Base-by-base conservation (phyloP, 2,329 filamentous ascomycete genomes). In the Daldinia eschscholtzii region DNA sequence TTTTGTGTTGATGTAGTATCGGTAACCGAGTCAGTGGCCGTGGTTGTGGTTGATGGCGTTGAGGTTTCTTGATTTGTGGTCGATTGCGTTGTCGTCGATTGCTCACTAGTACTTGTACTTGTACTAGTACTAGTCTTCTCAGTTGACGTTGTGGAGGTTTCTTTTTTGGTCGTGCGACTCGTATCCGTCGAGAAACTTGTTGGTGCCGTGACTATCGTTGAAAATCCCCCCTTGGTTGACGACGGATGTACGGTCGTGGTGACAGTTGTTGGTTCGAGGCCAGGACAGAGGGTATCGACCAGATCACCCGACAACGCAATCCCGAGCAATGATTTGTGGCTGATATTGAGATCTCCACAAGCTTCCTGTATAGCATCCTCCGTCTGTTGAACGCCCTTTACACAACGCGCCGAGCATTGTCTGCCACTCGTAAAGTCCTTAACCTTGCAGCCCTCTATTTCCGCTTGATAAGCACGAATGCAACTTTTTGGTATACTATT, bases 331-430 rank as follows among this genome's bases (percentile, higher is more conserved):
- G 75, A 76, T 28, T 42, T 62, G 5, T 61, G 35, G 39, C 72
- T 72, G 50, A 76, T 70, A 20, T 70, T 66, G 12, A 76, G 41
- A 30, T 69, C 67, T 6, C 46, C 66, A 42, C 76, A 77, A 28
- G 70, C 68, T 20, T 63, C 48, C 28, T 71, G 58, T 53, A 77
- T 30, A 9, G 57, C 65, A 9, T 53, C 55, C 50, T 70, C 62
- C 20, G 65, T 62, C 39, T 72, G 50, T 42, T 72, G 28, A 2
- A 78, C 42, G n/a, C 76, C 76, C n/a, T 72, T 44, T 18, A 73
- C 73, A 62, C 76, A 78, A 39, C 44, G 70, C 4, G 56, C 26
- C 7, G 75, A 76, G 56, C 76, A 78, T 57, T 73, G 72, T 12
- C 55, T 70, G 10, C 71, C 72, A 20, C 65, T 61, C n/a, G 58